Percentiles rank a stretch among this genome's conserved stretches.
These are phyloP conservation scores for Talaromyces verruculosus DNA, from an alignment of 2,329 filamentous ascomycete genomes.

Conservation along the genomic window DNA sequence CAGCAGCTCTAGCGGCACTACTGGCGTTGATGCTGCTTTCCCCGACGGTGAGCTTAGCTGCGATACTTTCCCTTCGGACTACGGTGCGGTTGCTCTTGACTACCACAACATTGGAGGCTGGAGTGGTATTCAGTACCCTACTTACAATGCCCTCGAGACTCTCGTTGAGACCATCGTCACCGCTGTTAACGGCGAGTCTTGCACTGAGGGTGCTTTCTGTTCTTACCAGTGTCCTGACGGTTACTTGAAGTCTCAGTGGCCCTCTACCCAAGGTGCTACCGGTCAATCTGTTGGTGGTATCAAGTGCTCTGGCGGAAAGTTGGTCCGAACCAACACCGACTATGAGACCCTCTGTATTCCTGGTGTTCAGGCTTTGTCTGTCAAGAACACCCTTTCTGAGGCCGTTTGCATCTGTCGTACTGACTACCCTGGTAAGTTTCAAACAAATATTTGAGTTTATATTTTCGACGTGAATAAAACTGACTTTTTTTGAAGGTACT, in stretches of 20 bases:
- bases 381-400: conserved; percentile 70
- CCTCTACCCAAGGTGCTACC: conserved; percentile 70
- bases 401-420: conserved; percentile 83
- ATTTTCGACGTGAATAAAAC: not conserved
- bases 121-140: conserved; percentile 72
- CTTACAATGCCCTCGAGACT: conserved; percentile 43
- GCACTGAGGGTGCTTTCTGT: conserved; percentile 69
- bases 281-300: conserved; percentile 87
- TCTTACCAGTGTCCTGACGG: conserved; percentile 91
- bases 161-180: conserved; percentile 67
- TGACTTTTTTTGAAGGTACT: conserved; percentile 49
- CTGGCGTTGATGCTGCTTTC: conserved; percentile 67
- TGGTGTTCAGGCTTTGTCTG: conserved; percentile 68
- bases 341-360: conserved; percentile 70
- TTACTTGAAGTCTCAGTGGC: conserved; percentile 92
- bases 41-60: conserved; percentile 73
- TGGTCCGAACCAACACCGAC: conserved; percentile 71
- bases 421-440: conserved; percentile 76
- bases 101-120: conserved; percentile 73
- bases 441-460: not conserved
- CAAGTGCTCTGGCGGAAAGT: conserved; percentile 69
- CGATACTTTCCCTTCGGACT: conserved; percentile 71
- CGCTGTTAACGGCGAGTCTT: conserved; percentile 60
- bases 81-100: conserved; percentile 70
- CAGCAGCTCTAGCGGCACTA: conserved; percentile 33